phyloP scores from a whole-genome alignment of 2,329 filamentous ascomycete species.

The Laburnicola sp. region DNA sequence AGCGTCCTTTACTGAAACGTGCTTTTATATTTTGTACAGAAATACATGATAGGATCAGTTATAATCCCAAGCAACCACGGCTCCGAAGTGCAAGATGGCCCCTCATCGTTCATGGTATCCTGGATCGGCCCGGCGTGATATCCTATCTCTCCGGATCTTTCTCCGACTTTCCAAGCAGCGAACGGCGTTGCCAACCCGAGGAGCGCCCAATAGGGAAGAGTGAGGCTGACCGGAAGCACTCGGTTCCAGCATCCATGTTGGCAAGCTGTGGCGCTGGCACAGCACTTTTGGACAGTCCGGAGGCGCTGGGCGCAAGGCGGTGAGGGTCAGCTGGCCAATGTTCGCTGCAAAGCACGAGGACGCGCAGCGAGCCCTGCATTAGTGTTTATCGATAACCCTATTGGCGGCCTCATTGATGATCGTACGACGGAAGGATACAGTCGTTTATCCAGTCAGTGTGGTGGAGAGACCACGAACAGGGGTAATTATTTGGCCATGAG shows the following conservation, averaged over 20 bases:
- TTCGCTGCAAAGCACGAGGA: background rate
- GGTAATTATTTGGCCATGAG: too few species aligned
- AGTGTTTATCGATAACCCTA: constrained; percentile 1
- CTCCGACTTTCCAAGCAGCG: background rate
- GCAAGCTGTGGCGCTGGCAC: background rate
- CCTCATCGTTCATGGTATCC: too few species aligned
- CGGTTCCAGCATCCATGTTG: background rate
- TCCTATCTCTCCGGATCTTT: background rate
- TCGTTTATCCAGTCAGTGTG: background rate
- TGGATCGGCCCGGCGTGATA: too few species aligned
- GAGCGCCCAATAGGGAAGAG: background rate
- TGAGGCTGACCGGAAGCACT: constrained; percentile 1
- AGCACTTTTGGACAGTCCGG: background rate
- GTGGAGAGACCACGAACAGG: too few species aligned
- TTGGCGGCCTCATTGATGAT: background rate
- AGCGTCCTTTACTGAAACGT: too few species aligned
- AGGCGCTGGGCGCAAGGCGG: constrained; percentile 2
- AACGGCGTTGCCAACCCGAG: background rate
- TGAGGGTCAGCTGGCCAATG: constrained; percentile 1
- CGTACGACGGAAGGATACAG: background rate
- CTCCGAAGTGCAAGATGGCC: too few species aligned
- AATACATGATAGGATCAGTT: too few species aligned
- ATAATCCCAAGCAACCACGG: too few species aligned
- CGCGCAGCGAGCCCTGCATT: background rate
- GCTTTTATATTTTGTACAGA: too few species aligned